Evolutionary conservation across 306 rosid species (phyloP).

Genomic region (Prunus salicina): DNA sequence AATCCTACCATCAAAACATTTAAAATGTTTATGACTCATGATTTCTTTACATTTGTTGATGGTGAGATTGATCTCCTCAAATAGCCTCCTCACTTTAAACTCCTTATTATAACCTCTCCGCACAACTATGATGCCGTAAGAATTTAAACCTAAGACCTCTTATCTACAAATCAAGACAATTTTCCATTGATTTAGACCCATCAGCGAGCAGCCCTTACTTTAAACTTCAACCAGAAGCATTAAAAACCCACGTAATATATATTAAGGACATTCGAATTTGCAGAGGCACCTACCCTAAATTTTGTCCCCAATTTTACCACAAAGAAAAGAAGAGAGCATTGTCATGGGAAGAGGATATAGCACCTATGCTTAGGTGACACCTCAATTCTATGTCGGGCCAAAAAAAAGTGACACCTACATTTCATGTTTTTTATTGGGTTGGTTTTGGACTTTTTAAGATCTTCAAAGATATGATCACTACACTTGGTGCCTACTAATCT

Average conservation of each 20-base stretch:
- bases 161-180: accelerated
- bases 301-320: not conserved
- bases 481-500: slow-evolving; percentile 9
- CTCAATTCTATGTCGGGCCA: not conserved
- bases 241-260: not conserved
- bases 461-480: slow-evolving; percentile 41
- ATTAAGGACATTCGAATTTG: not conserved
- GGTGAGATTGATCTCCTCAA: no score
- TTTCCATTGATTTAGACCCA: no score
- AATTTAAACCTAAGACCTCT: no score
- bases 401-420: slow-evolving; percentile 1
- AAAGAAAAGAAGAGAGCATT: not conserved
- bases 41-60: no score
- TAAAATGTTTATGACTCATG: no score
- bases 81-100: no score
- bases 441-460: slow-evolving; percentile 34
- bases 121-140: no score
- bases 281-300: slow-evolving; percentile 5
- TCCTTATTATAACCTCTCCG: accelerated
- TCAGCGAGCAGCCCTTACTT: not conserved
- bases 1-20: no score
- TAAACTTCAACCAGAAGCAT: slow-evolving; percentile 16
- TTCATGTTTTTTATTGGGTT: slow-evolving; percentile 14
- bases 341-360: no score
- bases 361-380: not conserved